A percentile compares a stretch with the other conserved stretches of the same genome.
phyloP scores from a whole-genome alignment of 129 eudicot genomes.

The Oenanthe sinensis region DNA sequence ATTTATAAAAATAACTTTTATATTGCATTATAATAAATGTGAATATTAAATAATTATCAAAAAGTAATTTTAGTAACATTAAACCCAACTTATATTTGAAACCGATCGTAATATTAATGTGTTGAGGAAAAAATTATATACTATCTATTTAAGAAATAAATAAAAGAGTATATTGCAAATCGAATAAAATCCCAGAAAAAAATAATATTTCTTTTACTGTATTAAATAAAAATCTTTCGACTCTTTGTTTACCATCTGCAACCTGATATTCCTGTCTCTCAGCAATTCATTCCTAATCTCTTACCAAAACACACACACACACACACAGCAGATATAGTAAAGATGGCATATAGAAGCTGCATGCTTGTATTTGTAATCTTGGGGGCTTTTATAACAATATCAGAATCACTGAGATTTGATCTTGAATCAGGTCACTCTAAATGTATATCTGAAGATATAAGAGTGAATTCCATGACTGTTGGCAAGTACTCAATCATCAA shows the following conservation, averaged over 20 bases:
- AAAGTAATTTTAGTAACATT: too few relatives aligned
- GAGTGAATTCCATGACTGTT: background rate
- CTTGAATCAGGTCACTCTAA: constrained; percentile 3
- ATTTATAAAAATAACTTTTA: too few relatives aligned
- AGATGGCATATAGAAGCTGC: background rate
- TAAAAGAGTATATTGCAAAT: too few relatives aligned
- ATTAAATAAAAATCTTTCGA: background rate
- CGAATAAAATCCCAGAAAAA: too few relatives aligned
- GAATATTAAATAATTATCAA: too few relatives aligned
- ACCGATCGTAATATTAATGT: too few relatives aligned
- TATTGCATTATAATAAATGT: too few relatives aligned
- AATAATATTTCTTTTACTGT: too few relatives aligned
- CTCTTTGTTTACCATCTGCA: background rate
- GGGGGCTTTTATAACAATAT: background rate
- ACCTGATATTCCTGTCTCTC: background rate
- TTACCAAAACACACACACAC: background rate
- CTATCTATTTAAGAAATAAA: too few relatives aligned
- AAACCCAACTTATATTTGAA: too few relatives aligned
- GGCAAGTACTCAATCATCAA: constrained; percentile 4
- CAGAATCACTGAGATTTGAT: background rate
- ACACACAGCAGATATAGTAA: background rate
- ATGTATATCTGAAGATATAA: background rate
- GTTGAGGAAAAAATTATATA: too few relatives aligned
- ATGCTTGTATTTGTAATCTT: background rate
- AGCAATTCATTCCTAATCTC: background rate